Conservation (phyloP, 1,284 basidiomycete genomes). For the Flammula alnicola region DNA sequence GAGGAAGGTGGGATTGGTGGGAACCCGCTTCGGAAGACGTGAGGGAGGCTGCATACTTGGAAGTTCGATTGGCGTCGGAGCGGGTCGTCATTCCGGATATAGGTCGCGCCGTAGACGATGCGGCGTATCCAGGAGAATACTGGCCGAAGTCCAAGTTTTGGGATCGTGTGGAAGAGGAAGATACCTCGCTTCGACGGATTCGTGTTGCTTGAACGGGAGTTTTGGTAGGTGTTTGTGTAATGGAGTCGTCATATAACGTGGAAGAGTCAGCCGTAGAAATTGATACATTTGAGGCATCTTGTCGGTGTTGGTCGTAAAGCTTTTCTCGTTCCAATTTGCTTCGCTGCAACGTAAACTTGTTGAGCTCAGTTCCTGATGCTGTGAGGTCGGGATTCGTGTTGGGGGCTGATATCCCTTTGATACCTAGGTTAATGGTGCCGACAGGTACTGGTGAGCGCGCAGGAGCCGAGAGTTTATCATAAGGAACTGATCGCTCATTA, state of each 20-base stretch:
- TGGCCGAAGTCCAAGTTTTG: slow-evolving; percentile 59
- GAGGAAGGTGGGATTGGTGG: slow-evolving; percentile 59
- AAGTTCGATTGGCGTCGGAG: slow-evolving; percentile 62
- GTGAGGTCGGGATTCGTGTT: slow-evolving; percentile 80
- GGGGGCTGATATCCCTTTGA: slow-evolving; percentile 74
- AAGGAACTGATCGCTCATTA: slow-evolving; percentile 69
- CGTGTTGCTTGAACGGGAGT: slow-evolving; percentile 40
- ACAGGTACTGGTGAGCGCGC: slow-evolving; percentile 64
- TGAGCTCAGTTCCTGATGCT: slow-evolving; percentile 68
- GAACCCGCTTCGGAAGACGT: slow-evolving; percentile 55
- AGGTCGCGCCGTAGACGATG: slow-evolving; percentile 52
- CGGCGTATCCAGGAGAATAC: slow-evolving; percentile 34
- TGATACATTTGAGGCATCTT: slow-evolving; percentile 51
- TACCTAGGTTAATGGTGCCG: slow-evolving; percentile 57
- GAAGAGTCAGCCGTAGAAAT: slow-evolving; percentile 61
- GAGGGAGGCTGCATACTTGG: slow-evolving; percentile 65
- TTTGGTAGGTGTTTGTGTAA: slow-evolving; percentile 22
- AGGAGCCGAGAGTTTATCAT: slow-evolving; percentile 67
- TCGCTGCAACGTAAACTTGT: slow-evolving; percentile 55
- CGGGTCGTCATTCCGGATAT: slow-evolving; percentile 57
- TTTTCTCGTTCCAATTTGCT: slow-evolving; percentile 58
- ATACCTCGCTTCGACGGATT: slow-evolving; percentile 60
- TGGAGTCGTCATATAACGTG: slow-evolving; percentile 58
- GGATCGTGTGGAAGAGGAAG: slow-evolving; percentile 48
- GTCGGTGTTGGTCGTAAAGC: slow-evolving; percentile 44